Conservation (phyloP, 2,329 filamentous ascomycete genomes). For the Fusarium duplospermum region DNA sequence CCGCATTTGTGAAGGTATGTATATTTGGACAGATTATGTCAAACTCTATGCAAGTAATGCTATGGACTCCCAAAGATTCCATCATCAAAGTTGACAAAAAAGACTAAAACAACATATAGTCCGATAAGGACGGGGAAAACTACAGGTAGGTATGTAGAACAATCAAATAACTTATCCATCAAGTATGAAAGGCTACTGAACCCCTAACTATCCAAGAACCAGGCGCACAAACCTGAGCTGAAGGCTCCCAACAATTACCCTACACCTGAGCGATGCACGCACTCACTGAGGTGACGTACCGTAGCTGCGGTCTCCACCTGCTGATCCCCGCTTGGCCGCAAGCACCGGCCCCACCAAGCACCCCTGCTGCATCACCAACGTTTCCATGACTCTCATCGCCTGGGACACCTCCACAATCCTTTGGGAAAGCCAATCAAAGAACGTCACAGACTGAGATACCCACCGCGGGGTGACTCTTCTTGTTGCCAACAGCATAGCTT, state of each 20-base stretch:
- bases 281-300: not conserved
- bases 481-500: conserved; percentile 24
- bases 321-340: not conserved
- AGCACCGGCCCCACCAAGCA: conserved; percentile 3
- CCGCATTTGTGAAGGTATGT: not conserved
- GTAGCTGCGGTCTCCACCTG: conserved; percentile 6
- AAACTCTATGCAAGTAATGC: no score
- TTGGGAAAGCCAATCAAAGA: conserved; percentile 22
- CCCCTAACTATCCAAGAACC: not conserved
- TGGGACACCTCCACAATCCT: conserved; percentile 2
- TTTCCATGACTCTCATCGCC: conserved; percentile 32
- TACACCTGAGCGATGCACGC: conserved; percentile 4
- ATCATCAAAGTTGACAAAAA: not conserved
- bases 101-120: not conserved
- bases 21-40: not conserved
- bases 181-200: not conserved
- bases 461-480: conserved; percentile 35
- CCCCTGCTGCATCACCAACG: not conserved
- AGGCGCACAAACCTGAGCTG: not conserved
- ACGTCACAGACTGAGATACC: not conserved
- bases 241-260: conserved; percentile 7
- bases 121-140: not conserved
- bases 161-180: not conserved
- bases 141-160: no score
- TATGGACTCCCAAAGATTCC: not conserved